phyloP scores from a whole-genome alignment of 805 yeast genomes.

The Spathaspora arborariae region DNA sequence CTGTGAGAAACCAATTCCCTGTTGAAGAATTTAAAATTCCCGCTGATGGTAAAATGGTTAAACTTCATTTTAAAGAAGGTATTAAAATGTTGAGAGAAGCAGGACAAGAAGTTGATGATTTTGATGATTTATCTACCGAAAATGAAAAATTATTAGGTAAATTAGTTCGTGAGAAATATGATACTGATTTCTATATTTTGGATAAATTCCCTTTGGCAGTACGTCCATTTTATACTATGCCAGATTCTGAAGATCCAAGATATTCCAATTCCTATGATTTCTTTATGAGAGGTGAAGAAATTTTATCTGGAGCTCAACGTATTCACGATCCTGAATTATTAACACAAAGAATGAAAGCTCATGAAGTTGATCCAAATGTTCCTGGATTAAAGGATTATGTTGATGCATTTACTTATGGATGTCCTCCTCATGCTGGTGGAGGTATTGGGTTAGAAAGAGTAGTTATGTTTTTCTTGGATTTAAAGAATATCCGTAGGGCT shows the following conservation, averaged over 20 bases:
- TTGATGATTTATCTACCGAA: conserved; percentile 88
- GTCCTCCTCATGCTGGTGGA: conserved; percentile 99
- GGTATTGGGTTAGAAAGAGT: conserved; percentile 99
- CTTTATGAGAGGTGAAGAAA: conserved; percentile 99
- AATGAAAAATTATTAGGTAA: conserved; percentile 92
- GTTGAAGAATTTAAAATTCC: conserved; percentile 97
- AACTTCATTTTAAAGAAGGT: conserved; percentile 87
- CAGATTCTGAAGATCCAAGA: conserved; percentile 85
- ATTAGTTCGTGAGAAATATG: conserved; percentile 86
- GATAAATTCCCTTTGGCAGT: conserved; percentile 97
- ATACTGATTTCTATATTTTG: conserved; percentile 95
- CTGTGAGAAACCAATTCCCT: conserved; percentile 92
- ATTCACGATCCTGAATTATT: conserved; percentile 88
- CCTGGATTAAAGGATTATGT: conserved; percentile 89
- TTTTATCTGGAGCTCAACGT: conserved; percentile 99
- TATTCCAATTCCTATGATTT: conserved; percentile 98
- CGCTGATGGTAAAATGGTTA: conserved; percentile 88
- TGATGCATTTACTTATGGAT: conserved; percentile 90
- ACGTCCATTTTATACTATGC: conserved; percentile 99
- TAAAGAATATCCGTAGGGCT: conserved; percentile 98
- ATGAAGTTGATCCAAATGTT: conserved; percentile 73
- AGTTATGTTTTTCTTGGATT: conserved; percentile 94
- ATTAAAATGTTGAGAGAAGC: conserved; percentile 78
- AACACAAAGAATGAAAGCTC: conserved; percentile 74
- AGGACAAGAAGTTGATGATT: conserved; percentile 83